These are phyloP conservation scores for Musa acuminata DNA, from an alignment of 176 grass and related monocot species.

Conservation along the genomic window DNA sequence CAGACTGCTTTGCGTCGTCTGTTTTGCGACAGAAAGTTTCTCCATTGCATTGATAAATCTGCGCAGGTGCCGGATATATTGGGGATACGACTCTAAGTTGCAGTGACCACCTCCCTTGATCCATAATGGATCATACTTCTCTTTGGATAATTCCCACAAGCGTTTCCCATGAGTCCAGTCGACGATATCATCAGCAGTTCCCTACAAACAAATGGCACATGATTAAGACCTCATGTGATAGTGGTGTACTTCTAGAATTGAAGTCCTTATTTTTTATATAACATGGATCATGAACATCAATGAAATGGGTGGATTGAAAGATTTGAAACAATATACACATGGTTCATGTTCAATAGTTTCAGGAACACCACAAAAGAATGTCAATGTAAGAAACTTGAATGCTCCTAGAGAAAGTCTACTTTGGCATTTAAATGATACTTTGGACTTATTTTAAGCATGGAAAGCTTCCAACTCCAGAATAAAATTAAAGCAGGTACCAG, in stretches of 20 bases:
- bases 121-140: slow-evolving; percentile 80
- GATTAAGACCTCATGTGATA: background rate
- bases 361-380: no score
- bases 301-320: background rate
- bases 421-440: no score
- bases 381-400: no score
- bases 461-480: no score
- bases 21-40: slow-evolving; percentile 41
- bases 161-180: slow-evolving; percentile 78
- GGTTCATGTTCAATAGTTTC: no score
- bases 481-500: no score
- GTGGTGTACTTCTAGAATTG: no score
- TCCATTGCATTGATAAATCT: slow-evolving; percentile 48
- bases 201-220: slow-evolving; percentile 24
- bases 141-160: slow-evolving; percentile 71
- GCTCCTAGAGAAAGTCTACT: no score
- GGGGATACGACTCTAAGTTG: slow-evolving; percentile 2
- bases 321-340: background rate
- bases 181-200: slow-evolving; percentile 79
- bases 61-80: no score
- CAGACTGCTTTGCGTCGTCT: slow-evolving; percentile 12
- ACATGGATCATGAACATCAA: background rate
- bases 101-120: slow-evolving; percentile 60
- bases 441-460: no score
- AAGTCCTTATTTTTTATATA: background rate